Evolutionary conservation across 2,329 filamentous ascomycete species (phyloP).

Genomic region (Epichloe scottii): DNA sequence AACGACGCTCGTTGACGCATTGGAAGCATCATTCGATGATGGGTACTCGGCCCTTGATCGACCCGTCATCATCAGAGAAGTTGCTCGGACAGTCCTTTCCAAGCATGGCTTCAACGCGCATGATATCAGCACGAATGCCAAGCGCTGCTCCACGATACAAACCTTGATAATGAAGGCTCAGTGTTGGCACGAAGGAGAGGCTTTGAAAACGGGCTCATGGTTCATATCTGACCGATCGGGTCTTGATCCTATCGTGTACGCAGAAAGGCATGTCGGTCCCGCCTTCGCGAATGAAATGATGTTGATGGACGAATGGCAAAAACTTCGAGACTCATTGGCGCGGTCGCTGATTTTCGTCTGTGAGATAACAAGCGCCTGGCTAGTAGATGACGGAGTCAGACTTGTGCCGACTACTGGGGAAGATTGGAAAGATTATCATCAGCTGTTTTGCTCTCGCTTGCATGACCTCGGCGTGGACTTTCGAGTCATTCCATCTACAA

Average conservation of each 20-base stretch:
- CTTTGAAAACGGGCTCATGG: neutral
- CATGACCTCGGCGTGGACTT: neutral
- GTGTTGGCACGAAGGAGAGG: neutral
- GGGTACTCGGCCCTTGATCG: neutral
- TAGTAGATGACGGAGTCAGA: neutral
- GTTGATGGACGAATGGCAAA: neutral
- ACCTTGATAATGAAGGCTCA: neutral
- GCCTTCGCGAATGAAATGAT: neutral
- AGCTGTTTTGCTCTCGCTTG: neutral
- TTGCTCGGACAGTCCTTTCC: neutral
- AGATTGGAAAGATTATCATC: neutral
- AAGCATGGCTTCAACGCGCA: neutral
- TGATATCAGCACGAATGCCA: neutral
- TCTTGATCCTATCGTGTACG: neutral
- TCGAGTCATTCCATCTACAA: neutral
- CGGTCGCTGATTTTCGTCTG: neutral
- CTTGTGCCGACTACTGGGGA: neutral
- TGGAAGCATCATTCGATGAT: neutral
- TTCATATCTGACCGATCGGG: conserved; percentile 1
- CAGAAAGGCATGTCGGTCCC: neutral
- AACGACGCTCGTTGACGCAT: neutral
- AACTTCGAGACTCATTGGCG: neutral
- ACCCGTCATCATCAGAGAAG: neutral
- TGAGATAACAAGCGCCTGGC: neutral
- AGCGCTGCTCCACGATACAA: neutral